Conservation (phyloP, 2,329 filamentous ascomycete species). For the Pseudogymnoascus sp. region DNA sequence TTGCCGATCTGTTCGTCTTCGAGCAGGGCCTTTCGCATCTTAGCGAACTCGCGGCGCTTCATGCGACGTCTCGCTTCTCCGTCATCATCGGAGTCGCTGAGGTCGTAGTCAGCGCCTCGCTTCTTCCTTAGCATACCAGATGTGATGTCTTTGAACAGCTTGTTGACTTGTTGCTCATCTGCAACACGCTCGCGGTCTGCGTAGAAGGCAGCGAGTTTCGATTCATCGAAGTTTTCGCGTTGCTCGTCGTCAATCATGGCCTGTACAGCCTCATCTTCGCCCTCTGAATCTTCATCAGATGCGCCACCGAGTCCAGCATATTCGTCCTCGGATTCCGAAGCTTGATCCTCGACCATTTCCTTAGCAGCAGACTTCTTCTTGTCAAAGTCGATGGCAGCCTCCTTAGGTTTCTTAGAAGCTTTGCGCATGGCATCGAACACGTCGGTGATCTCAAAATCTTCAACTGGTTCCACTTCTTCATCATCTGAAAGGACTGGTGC, state of each 20-base stretch:
- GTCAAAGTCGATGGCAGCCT: constrained; percentile 50
- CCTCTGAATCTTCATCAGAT: constrained; percentile 76
- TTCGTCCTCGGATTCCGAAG: constrained; percentile 96
- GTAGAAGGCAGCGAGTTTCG: constrained; percentile 67
- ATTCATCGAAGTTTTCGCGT: constrained; percentile 68
- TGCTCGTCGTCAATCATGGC: constrained; percentile 87
- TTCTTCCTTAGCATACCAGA: constrained; percentile 81
- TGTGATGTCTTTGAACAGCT: constrained; percentile 87
- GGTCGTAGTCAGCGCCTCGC: constrained; percentile 68
- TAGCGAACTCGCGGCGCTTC: constrained; percentile 81
- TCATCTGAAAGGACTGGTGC: constrained; percentile 34
- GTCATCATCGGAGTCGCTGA: constrained; percentile 87
- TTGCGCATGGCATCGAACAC: constrained; percentile 53
- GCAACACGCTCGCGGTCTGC: constrained; percentile 71
- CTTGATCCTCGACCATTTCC: constrained; percentile 83
- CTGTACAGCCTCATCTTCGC: constrained; percentile 56
- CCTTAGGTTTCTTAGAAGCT: constrained; percentile 48
- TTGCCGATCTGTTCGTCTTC: constrained; percentile 85
- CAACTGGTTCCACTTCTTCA: constrained; percentile 22
- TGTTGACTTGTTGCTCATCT: constrained; percentile 82
- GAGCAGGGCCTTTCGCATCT: constrained; percentile 83
- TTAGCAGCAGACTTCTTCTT: constrained; percentile 82
- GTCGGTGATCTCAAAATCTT: constrained; percentile 32
- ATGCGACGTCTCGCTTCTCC: constrained; percentile 66
- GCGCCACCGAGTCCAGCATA: constrained; percentile 88